Evolutionary conservation across 345 rosid genomes (phyloP).

Genomic region (Gossypioides kirkii): DNA sequence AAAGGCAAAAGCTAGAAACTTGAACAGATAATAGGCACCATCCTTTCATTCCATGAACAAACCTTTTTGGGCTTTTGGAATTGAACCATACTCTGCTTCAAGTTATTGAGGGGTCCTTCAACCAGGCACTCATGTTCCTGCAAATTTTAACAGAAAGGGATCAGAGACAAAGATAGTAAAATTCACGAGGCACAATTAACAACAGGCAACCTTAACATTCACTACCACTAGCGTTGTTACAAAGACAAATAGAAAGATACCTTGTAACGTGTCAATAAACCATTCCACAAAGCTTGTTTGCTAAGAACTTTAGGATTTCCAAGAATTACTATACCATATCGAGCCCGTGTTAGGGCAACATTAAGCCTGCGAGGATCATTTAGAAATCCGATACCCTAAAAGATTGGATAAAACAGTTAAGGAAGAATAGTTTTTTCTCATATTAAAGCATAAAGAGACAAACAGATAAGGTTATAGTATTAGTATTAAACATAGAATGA

Average conservation of each 20-base stretch:
- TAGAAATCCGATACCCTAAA: slow-evolving; percentile 97
- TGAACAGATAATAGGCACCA: not conserved
- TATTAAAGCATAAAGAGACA: not conserved
- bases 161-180: not conserved
- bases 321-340: slow-evolving; percentile 94
- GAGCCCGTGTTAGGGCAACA: slow-evolving; percentile 96
- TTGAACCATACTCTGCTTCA: slow-evolving; percentile 99
- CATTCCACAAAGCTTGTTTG: slow-evolving; percentile 97
- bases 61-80: slow-evolving; percentile 99
- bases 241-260: slow-evolving; percentile 28
- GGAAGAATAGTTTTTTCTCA: not conserved
- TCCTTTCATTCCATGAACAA: slow-evolving; percentile 2
- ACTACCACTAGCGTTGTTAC: not conserved
- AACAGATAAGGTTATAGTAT: not conserved
- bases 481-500: not conserved
- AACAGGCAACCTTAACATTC: not conserved
- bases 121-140: slow-evolving; percentile 98
- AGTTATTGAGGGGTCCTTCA: slow-evolving; percentile 96
- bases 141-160: not conserved
- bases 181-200: not conserved
- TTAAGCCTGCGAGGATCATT: slow-evolving; percentile 99
- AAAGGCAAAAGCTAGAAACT: not conserved
- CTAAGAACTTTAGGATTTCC: slow-evolving; percentile 99
- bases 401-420: slow-evolving; percentile 17
- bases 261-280: slow-evolving; percentile 94